Evolutionary conservation across 129 eudicot genomes (phyloP), one percentile per base, ranked within the genome.

Genomic region (Ambrosia artemisiifolia): DNA sequence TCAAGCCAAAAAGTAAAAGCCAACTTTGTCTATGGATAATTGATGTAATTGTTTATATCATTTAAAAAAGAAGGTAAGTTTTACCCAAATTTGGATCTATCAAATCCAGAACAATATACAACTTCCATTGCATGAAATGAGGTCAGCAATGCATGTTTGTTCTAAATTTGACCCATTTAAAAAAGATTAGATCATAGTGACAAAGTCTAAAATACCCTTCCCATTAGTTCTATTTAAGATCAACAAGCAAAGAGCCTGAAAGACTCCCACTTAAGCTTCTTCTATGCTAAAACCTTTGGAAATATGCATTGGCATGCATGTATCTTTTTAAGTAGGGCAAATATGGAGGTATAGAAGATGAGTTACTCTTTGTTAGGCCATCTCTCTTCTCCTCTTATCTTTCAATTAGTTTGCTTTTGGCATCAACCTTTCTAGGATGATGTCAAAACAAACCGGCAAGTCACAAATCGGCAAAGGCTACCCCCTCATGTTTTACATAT

Each of bases 1-100:
- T 63, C 40, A 63, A 60, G 43, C 63, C 12, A 68, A 73, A 65
- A 77, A 77, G 75, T 46, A 69, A 73, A 79, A 71, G 69, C 55
- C 16, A 67, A 46, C 61, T 40, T 40, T 61, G 73, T 59, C 19
- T 70, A 66, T 75, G 79, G 84, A 83, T 66, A 66, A 65, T 40
- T 79, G 78, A 70, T 78, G 86, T 43, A 74, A 75, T 62, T 61
- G 65, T 74, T 28, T 50, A 64, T 51, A 65, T 51, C 56, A 20
- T 65, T 13, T 64, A 36, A 16, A 47, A 35, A 50, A 12, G 36
- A 65, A 63, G 56, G 47, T 42, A 75, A 53, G 43, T 35, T 40
- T 65, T 28, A 13, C 54, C 65, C 33, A 74, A 63, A 30, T 3
- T 35, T 24, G 17, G 65, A 74, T 9, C 38, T 13, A 51, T 54